Percentiles rank a stretch among this genome's conserved stretches.
These are phyloP conservation scores for Dentipellis fragilis DNA, from an alignment of 768 basidiomycete genomes.

Conservation along the genomic window DNA sequence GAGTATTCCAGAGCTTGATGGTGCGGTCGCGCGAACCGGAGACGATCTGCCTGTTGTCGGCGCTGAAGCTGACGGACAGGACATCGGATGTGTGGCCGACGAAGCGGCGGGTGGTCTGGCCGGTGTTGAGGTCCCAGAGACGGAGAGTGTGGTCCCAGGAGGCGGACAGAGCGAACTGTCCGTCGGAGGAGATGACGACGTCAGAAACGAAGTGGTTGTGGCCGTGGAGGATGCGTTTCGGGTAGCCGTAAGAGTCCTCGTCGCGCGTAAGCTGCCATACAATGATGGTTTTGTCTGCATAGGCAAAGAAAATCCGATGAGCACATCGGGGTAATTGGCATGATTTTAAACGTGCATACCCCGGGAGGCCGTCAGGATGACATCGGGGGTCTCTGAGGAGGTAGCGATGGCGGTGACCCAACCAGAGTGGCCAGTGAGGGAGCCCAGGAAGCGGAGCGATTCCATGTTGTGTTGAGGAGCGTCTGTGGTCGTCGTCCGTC, in stretches of 20 bases:
- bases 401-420: constrained; percentile 99
- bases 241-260: constrained; percentile 86
- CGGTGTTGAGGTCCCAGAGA: constrained; percentile 99
- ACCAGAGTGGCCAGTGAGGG: constrained; percentile 87
- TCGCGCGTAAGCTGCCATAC: constrained; percentile 98
- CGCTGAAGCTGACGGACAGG: constrained; percentile 97
- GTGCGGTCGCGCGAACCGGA: constrained; percentile 94
- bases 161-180: constrained; percentile 97
- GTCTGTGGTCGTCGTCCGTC: neutral
- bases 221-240: constrained; percentile 94
- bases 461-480: constrained; percentile 9
- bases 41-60: constrained; percentile 99
- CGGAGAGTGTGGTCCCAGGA: constrained; percentile 99
- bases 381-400: constrained; percentile 96
- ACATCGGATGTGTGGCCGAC: constrained; percentile 98
- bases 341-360: constrained; percentile 40
- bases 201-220: constrained; percentile 99
- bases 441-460: constrained; percentile 47
- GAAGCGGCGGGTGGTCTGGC: constrained; percentile 91
- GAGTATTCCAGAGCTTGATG: constrained; percentile 99
- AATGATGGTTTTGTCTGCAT: constrained; percentile 95
- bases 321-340: constrained; percentile 10
- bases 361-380: constrained; percentile 97
- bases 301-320: neutral
- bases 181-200: constrained; percentile 97